Evolutionary conservation across 768 basidiomycete species (phyloP).

Genomic region (Psilocybe tampanensis): DNA sequence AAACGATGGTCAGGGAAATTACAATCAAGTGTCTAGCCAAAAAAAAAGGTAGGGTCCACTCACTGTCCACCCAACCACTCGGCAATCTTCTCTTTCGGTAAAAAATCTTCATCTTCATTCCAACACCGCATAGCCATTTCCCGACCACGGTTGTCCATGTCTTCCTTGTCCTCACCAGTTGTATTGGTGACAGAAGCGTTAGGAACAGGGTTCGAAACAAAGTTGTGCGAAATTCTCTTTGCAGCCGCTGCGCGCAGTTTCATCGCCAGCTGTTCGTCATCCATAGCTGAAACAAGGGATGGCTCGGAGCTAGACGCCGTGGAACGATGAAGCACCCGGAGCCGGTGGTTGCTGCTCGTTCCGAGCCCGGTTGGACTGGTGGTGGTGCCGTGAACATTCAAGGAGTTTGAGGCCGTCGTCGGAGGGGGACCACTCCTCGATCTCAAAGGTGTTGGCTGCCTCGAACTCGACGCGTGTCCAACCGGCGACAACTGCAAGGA

Average conservation of each 20-base stretch:
- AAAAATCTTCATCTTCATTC: slow-evolving; percentile 83
- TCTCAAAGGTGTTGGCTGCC: slow-evolving; percentile 43
- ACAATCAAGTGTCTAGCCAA: slow-evolving; percentile 3
- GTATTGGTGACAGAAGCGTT: slow-evolving; percentile 46
- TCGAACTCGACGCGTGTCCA: slow-evolving; percentile 20
- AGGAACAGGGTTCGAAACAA: slow-evolving; percentile 29
- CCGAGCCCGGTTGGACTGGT: slow-evolving; percentile 7
- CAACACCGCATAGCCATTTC: slow-evolving; percentile 80
- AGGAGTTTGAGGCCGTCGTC: slow-evolving; percentile 16
- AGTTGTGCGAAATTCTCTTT: slow-evolving; percentile 3
- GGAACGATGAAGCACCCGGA: slow-evolving; percentile 70
- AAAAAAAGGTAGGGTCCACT: slow-evolving; percentile 38
- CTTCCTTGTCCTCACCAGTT: slow-evolving; percentile 50
- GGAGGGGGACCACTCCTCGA: slow-evolving; percentile 40
- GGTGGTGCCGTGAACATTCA: not conserved
- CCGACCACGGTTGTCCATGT: slow-evolving; percentile 65
- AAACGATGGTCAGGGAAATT: slow-evolving; percentile 1
- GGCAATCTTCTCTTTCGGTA: slow-evolving; percentile 90
- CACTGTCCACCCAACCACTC: slow-evolving; percentile 95
- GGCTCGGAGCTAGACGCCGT: slow-evolving; percentile 83
- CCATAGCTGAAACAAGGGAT: slow-evolving; percentile 62
- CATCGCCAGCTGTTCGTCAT: slow-evolving; percentile 42
- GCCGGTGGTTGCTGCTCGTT: slow-evolving; percentile 26
- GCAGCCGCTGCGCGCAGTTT: slow-evolving; percentile 30
- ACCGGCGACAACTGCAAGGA: slow-evolving; percentile 45